Evolutionary conservation across 805 yeast genomes (phyloP), one percentile per base, ranked within the genome.

Genomic region (Sungouiozyma ichnusensis): DNA sequence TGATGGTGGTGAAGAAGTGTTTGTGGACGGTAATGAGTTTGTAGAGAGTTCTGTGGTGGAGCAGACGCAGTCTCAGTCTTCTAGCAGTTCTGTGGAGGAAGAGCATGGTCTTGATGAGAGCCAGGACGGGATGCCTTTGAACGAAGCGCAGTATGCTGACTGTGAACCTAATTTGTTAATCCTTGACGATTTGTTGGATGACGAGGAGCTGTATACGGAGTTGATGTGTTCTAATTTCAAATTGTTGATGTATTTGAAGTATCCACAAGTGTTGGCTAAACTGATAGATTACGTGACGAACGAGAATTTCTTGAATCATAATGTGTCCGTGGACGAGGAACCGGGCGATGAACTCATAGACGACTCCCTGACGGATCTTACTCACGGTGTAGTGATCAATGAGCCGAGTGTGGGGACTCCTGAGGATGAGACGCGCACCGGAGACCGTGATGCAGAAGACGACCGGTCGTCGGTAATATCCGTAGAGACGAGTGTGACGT

Each of bases 191-290:
- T 62, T 85, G 37, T 65, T 85, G 47, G 87, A 82, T 54, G 88
- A 83, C 51, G 81, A 77, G 36, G 87, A 81, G 45, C 62, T 85
- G 19, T 66, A 84, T 20, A 83, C 82, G 44, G 90, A 84, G 56
- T 66, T 85, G 33, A 64, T 80, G 46, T 75, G 81, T 15, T 79
- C 85, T 16, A 83, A 82, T 57, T 72, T 80, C 37, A 80, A 81
- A 56, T 70, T 90, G 39, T 69, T 88, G 33, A 94, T 85, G 54
- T 79, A 79, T 52, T 67, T 90, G 43, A 72, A 90, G 48, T 84
- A 84, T 57, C 86, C 90, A n/a, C 82, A 79, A 40, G 75, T 85
- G 15, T 61, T 90, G 46, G 71, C 68, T 43, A 75, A 77, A 44
- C 71, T 90, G 44, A 77, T 88, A 18, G 77, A 79, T 35, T 77